Evolutionary conservation across 495 filamentous ascomycete genomes (phyloP).

Genomic region (Apodospora peruviana): DNA sequence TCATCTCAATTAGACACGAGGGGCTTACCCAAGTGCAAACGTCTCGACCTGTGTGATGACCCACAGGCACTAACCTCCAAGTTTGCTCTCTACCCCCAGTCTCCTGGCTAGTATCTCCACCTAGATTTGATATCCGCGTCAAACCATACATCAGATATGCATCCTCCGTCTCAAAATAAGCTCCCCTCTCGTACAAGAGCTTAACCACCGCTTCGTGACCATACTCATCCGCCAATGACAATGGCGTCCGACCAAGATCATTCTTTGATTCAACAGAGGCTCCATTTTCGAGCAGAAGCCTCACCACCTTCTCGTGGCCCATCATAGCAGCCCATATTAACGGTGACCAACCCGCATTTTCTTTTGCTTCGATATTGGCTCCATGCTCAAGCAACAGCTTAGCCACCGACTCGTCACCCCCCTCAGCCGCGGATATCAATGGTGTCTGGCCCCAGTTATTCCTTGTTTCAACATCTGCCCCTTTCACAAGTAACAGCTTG

Average conservation of each 20-base stretch:
- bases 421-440: background rate
- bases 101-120: too few relatives aligned
- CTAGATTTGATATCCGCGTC: too few relatives aligned
- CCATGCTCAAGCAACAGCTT: background rate
- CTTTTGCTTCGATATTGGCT: conserved; percentile 1
- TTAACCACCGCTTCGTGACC: background rate
- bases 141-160: too few relatives aligned
- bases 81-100: too few relatives aligned
- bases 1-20: too few relatives aligned
- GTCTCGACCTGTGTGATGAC: too few relatives aligned
- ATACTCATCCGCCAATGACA: background rate
- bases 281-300: background rate
- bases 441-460: background rate
- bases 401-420: background rate
- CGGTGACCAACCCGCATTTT: background rate
- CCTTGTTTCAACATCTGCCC: background rate
- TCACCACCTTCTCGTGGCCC: background rate
- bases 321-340: background rate
- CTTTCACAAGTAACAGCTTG: conserved; percentile 1
- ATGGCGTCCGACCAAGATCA: background rate
- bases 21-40: too few relatives aligned
- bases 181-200: background rate
- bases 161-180: background rate
- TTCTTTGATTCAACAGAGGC: background rate
- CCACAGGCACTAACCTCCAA: too few relatives aligned